Conservation (phyloP, 768 basidiomycete genomes). For the Lanmaoa pseudosensibilis region DNA sequence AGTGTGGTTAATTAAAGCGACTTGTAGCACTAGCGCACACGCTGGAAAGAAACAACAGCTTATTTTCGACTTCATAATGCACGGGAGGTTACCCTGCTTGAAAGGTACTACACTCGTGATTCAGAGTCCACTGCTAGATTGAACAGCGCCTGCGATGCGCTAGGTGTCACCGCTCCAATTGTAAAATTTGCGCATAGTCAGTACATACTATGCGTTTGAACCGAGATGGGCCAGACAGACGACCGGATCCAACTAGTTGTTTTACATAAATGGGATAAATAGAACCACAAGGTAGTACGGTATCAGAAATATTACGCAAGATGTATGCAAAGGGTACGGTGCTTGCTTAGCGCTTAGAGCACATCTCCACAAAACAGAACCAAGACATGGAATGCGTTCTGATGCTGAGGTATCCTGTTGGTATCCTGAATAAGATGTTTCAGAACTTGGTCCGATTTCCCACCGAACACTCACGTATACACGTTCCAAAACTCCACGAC, state of each 20-base stretch:
- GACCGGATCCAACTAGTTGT: neutral
- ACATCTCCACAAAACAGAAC: neutral
- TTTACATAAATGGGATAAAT: neutral
- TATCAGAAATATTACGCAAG: neutral
- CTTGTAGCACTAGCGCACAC: neutral
- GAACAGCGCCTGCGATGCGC: neutral
- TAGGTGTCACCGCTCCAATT: neutral
- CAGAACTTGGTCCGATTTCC: neutral
- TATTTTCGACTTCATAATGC: neutral
- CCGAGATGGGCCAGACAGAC: neutral
- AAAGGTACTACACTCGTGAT: neutral
- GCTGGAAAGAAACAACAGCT: neutral
- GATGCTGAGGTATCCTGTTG: neutral
- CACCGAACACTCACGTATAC: neutral
- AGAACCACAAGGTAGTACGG: neutral
- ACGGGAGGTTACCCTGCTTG: neutral
- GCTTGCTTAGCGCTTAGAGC: neutral
- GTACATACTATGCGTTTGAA: neutral
- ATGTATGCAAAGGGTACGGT: neutral
- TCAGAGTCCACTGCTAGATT: neutral
- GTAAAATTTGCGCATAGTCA: neutral
- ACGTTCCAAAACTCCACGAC: neutral
- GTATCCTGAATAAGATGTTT: neutral
- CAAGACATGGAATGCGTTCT: neutral
- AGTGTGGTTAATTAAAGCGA: neutral